Evolutionary conservation across 805 yeast species (phyloP).

Genomic region (Myxozyma mucilagina): DNA sequence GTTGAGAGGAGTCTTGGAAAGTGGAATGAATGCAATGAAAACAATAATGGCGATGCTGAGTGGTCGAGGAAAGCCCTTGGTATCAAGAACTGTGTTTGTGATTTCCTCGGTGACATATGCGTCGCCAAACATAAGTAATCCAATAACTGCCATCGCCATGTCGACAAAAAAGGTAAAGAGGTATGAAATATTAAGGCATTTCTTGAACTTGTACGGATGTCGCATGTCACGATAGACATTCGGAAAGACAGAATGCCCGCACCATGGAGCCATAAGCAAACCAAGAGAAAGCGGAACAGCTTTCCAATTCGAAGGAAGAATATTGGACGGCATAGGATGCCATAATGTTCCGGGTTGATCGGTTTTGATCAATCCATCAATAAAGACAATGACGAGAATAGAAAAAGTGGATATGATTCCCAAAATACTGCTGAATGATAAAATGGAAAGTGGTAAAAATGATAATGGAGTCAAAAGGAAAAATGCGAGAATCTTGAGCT

Average conservation of each 20-base stretch:
- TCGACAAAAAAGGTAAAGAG: conserved; percentile 60
- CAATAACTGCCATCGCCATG: conserved; percentile 60
- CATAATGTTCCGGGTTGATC: conserved; percentile 74
- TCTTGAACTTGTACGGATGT: conserved; percentile 61
- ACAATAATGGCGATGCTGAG: conserved; percentile 55
- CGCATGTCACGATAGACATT: conserved; percentile 74
- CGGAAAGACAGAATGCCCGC: conserved; percentile 83
- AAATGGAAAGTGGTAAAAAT: conserved; percentile 69
- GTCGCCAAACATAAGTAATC: conserved; percentile 79
- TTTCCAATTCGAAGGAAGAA: conserved; percentile 64
- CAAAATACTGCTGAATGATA: conserved; percentile 65
- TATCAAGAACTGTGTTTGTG: conserved; percentile 69
- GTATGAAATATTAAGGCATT: conserved; percentile 57
- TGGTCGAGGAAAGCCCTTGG: conserved; percentile 66
- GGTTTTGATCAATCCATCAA: conserved; percentile 63
- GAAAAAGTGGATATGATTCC: conserved; percentile 73
- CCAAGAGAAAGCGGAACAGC: conserved; percentile 47
- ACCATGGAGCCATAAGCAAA: conserved; percentile 61
- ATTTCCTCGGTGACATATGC: conserved; percentile 40
- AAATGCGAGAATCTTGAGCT: conserved; percentile 65
- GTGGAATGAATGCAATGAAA: conserved; percentile 76
- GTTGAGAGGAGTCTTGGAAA: conserved; percentile 80
- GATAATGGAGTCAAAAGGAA: conserved; percentile 75
- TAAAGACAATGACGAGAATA: conserved; percentile 57
- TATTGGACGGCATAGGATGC: conserved; percentile 60